A percentile compares a stretch with the other conserved stretches of the same genome.
Conservation (phyloP, 2,329 filamentous ascomycete genomes). For the Fusarium devonianum region DNA sequence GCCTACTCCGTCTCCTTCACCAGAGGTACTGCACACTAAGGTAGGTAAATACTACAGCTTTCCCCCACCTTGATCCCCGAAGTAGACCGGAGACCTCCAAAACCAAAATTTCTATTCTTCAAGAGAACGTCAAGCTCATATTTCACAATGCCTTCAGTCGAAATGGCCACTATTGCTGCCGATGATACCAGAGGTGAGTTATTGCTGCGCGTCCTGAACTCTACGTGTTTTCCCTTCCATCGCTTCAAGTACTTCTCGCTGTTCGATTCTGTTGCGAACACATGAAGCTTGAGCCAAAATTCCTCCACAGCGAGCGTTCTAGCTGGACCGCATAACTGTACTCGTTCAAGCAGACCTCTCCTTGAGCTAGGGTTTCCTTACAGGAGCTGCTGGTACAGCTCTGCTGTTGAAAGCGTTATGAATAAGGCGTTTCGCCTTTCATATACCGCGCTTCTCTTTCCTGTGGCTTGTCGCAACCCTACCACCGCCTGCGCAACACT, state of each 20-base stretch:
- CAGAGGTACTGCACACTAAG: constrained; percentile 20
- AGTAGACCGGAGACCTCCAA: constrained; percentile 31
- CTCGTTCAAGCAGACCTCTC: background rate
- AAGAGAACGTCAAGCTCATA: constrained; percentile 28
- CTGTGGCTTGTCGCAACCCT: background rate
- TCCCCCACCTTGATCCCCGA: constrained; percentile 12
- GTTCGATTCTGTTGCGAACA: no score
- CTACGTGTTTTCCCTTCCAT: no score
- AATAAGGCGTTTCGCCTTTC: no score
- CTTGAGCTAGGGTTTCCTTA: no score
- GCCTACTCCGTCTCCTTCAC: constrained; percentile 13
- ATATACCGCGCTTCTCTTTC: background rate
- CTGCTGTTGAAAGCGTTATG: background rate
- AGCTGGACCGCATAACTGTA: background rate
- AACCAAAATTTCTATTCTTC: constrained; percentile 19
- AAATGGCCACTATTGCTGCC: constrained; percentile 51
- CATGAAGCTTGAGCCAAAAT: constrained; percentile 17
- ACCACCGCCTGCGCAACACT: background rate
- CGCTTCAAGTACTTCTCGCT: no score
- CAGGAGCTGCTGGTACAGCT: background rate
- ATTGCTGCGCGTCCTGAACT: no score
- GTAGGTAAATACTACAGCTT: constrained; percentile 16
- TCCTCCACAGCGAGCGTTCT: background rate
- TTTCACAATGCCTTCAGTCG: constrained; percentile 47
- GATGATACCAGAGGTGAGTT: constrained; percentile 56